Conservation (phyloP, 306 rosid genomes). For the Betula pendula region DNA sequence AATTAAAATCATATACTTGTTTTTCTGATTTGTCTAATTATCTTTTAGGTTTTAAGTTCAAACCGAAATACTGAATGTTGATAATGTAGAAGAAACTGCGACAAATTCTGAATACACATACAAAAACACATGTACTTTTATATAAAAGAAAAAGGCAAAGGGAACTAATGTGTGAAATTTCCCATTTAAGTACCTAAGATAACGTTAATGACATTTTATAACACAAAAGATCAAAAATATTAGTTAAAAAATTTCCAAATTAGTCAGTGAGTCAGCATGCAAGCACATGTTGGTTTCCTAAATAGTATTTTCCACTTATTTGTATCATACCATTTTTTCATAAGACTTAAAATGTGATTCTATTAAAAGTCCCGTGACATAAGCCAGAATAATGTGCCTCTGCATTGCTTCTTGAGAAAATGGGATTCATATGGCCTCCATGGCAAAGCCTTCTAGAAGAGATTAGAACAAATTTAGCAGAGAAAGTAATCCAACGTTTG, state of each 20-base stretch:
- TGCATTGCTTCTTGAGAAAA: background rate
- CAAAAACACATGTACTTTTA: no score
- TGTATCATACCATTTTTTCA: conserved; percentile 4
- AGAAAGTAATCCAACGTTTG: background rate
- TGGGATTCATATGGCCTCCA: background rate
- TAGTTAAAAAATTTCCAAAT: background rate
- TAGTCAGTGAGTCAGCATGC: background rate
- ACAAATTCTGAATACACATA: background rate
- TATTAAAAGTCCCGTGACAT: background rate
- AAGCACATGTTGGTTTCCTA: background rate
- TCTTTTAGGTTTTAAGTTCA: background rate
- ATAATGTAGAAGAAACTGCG: background rate
- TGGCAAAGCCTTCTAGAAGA: background rate
- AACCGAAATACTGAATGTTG: background rate
- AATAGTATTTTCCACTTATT: background rate
- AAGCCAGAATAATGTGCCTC: background rate
- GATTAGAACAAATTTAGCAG: background rate
- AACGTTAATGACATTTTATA: background rate
- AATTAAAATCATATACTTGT: background rate
- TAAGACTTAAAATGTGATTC: background rate
- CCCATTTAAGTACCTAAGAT: background rate
- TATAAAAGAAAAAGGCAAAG: background rate
- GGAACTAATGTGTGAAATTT: background rate
- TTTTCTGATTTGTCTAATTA: background rate
- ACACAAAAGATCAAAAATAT: background rate